phyloP scores from a whole-genome alignment of 768 basidiomycete genomes.

The Suillus clintonianus region DNA sequence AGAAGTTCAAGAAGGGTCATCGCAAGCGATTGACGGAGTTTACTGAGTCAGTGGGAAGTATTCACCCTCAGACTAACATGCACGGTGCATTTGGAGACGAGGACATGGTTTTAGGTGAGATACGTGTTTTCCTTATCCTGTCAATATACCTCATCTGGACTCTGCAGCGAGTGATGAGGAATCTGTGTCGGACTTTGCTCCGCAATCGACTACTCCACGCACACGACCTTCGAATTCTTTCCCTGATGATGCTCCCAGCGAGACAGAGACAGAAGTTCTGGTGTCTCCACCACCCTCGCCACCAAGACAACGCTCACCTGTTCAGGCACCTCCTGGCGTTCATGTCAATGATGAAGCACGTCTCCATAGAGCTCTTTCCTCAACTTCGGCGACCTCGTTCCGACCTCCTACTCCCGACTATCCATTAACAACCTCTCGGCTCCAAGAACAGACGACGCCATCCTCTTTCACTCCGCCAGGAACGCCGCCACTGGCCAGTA shows the following conservation, averaged over 20 bases:
- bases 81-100: constrained; percentile 17
- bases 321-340: constrained; percentile 6
- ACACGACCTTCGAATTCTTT: constrained; percentile 16
- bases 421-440: neutral
- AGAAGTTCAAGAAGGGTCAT: constrained; percentile 26
- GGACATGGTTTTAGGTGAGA: constrained; percentile 21
- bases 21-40: constrained; percentile 29
- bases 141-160: neutral
- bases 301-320: constrained; percentile 16
- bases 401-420: constrained; percentile 7
- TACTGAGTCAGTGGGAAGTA: constrained; percentile 22
- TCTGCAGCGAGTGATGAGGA: constrained; percentile 42
- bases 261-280: constrained; percentile 30
- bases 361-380: constrained; percentile 19
- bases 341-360: constrained; percentile 13
- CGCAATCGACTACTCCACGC: constrained; percentile 29
- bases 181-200: constrained; percentile 19
- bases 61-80: constrained; percentile 21
- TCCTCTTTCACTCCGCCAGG: constrained; percentile 25
- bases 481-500: constrained; percentile 19
- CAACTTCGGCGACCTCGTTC: constrained; percentile 18
- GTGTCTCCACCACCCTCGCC: constrained; percentile 19
- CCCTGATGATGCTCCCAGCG: constrained; percentile 19
- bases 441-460: neutral
- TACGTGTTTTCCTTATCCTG: neutral